Evolutionary conservation across 1,139 yeast species (phyloP).

Genomic region (Taphrina pruni): DNA sequence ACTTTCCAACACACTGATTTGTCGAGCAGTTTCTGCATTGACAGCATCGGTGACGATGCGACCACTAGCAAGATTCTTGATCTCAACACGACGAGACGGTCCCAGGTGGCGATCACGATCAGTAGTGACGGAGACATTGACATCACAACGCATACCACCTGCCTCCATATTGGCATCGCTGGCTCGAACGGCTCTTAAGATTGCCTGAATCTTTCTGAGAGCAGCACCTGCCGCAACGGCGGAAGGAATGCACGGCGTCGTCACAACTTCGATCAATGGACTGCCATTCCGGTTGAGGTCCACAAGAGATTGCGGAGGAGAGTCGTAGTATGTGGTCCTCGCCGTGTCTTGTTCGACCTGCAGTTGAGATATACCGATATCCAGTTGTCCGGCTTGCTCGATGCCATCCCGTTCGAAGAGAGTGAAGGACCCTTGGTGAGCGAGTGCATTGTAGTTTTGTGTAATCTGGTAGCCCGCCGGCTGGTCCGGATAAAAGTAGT

Average conservation of each 20-base stretch:
- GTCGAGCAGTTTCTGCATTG: slow-evolving; percentile 75
- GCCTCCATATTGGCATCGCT: slow-evolving; percentile 91
- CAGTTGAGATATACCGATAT: slow-evolving; percentile 54
- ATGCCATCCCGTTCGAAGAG: slow-evolving; percentile 64
- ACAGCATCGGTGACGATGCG: slow-evolving; percentile 81
- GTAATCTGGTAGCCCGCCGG: slow-evolving; percentile 96
- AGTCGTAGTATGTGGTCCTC: slow-evolving; percentile 66
- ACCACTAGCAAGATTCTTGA: slow-evolving; percentile 85
- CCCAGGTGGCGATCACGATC: slow-evolving; percentile 14
- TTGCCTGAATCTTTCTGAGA: slow-evolving; percentile 76
- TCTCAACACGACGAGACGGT: slow-evolving; percentile 68
- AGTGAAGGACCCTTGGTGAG: slow-evolving; percentile 65
- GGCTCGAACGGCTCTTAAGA: slow-evolving; percentile 70
- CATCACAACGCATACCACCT: slow-evolving; percentile 95
- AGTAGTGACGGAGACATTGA: slow-evolving; percentile 75
- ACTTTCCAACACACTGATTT: slow-evolving; percentile 55
- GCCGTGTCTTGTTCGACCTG: slow-evolving; percentile 70
- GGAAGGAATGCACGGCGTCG: slow-evolving; percentile 80
- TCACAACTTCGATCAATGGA: slow-evolving; percentile 88
- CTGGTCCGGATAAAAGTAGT: slow-evolving; percentile 94
- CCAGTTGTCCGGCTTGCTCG: slow-evolving; percentile 48
- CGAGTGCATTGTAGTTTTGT: slow-evolving; percentile 82
- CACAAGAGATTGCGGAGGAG: slow-evolving; percentile 52
- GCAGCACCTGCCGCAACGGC: slow-evolving; percentile 76
- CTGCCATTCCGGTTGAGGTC: slow-evolving; percentile 86